Evolutionary conservation across 768 basidiomycete genomes (phyloP), one percentile per base, ranked within the genome.

Genomic region (Collybia sp.): DNA sequence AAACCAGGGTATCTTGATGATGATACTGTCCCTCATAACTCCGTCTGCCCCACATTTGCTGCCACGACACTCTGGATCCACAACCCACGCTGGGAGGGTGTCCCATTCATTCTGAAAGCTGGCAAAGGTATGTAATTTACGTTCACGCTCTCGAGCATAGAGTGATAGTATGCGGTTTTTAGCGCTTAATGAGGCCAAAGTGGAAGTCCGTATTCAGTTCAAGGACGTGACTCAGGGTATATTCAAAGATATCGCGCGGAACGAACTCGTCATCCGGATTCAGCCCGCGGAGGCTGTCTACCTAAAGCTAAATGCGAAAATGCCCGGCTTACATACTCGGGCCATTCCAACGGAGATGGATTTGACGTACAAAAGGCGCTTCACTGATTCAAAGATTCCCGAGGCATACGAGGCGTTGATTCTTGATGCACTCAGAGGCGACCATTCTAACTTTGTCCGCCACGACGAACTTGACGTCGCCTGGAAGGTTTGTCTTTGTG

Each of bases 1-100:
- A 96, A 97, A 67, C 94, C 96, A n/a, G 95, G 95, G n/a, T 98
- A 99, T 65, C 82, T 96, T 48, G 95, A 99, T 52, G 95, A 99
- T 62, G 82, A 87, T 20, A 97, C 92, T 1, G 95, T 98, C 18
- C 95, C 95, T 32, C 92, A 79, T 61, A 80, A 81, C 60, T 97
- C 94, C 17, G 78, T 82, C 36, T 96, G 93, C 69, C 95, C 96
- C 6, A 99, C 95, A 4, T 99, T 84, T 58, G 94, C 95, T 40
- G 92, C 92, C 6, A 82, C 83, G 42, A 88, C 87, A 11, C 75
- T 98, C 17, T 88, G 82, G 82, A 91, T 99, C 64, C 77, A 96
- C 69, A 96, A 93, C 64, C 93, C 91, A 1, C 75, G 96, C 50
- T 99, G 95, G 95, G 95, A 98, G 64, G 95, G 95, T 47, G 95